Base-by-base conservation (phyloP, 129 eudicot genomes). In the Helichrysum umbraculigerum region DNA sequence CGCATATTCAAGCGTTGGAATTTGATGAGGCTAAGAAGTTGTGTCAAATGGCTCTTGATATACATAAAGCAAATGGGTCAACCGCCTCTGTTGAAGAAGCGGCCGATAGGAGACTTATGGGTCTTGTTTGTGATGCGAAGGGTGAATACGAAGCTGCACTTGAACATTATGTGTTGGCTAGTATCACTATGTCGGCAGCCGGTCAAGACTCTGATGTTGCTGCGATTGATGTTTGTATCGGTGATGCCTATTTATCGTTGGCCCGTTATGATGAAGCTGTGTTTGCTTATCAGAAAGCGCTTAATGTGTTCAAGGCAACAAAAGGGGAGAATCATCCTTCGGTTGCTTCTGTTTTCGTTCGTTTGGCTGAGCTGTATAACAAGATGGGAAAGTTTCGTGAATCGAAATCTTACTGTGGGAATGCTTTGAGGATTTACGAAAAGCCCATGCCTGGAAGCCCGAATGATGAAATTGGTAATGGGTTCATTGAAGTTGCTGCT, bases 191-290 rank as follows among this genome's bases (percentile, higher is more conserved):
- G 90, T 78, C 86, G 0, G 85, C 81, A 54, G 84, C 82, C 6
- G 93, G 88, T 58, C 81, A 83, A 62, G 87, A 88, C 63, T 28
- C 87, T 22, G 93, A 86, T 4, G 83, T 81, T 63, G 93, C 90
- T 3, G 79, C 84, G 17, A 79, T 88, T 52, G 86, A 86, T 44
- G 73, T 88, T 7, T 86, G 81, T 54, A 83, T 88, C 12, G 93
- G 93, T 30, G 93, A 88, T 34, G 85, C 88, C 2, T 89, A 87
- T 79, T 32, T 88, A 19, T 81, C 91, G 0, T 57, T 94, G 73
- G 93, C 85, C 1, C 87, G 96, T 7, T 91, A 88, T 44, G 98
- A 91, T 35, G 98, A 94, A 81, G 97, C 98, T 7, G 77, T 87
- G 22, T 84, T 81, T 21, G 81, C 96, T 16, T 94, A 94, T 78